phyloP scores from a whole-genome alignment of 1,284 basidiomycete species.

The Lentinula novae-zelandiae region DNA sequence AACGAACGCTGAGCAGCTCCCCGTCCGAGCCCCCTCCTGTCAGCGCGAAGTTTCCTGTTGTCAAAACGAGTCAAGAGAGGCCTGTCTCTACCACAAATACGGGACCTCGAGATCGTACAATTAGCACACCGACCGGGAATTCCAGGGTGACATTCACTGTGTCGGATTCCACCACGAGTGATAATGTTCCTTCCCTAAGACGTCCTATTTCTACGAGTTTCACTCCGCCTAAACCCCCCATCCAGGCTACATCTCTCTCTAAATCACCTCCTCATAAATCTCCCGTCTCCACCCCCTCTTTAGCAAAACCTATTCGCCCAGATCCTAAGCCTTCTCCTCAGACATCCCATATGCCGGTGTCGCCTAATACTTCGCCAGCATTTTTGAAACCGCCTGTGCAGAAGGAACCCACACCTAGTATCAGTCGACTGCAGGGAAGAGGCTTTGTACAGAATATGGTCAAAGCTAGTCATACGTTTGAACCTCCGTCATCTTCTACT shows the following conservation, averaged over 20 bases:
- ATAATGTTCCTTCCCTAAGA: background rate
- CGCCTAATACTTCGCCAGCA: slow-evolving; percentile 47
- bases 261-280: slow-evolving; percentile 30
- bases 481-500: slow-evolving; percentile 29
- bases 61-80: slow-evolving; percentile 18
- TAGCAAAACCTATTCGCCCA: slow-evolving; percentile 56
- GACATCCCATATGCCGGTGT: slow-evolving; percentile 43
- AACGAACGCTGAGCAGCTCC: slow-evolving; percentile 18
- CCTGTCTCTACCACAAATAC: slow-evolving; percentile 29
- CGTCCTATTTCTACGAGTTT: slow-evolving; percentile 4
- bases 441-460: slow-evolving; percentile 81
- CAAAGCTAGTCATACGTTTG: slow-evolving; percentile 55
- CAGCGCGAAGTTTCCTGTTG: background rate
- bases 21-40: slow-evolving; percentile 5
- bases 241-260: background rate
- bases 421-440: slow-evolving; percentile 75
- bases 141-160: background rate
- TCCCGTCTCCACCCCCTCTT: slow-evolving; percentile 37
- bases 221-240: slow-evolving; percentile 5
- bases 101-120: slow-evolving; percentile 36
- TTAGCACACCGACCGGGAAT: slow-evolving; percentile 29
- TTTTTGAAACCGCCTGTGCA: slow-evolving; percentile 52
- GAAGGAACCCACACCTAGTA: slow-evolving; percentile 76
- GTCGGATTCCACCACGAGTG: background rate
- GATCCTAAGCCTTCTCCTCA: slow-evolving; percentile 39